Percentiles rank a stretch among this genome's conserved stretches.
These are phyloP conservation scores for Gynostemma pentaphyllum DNA, from an alignment of 306 rosid species.

Conservation along the genomic window DNA sequence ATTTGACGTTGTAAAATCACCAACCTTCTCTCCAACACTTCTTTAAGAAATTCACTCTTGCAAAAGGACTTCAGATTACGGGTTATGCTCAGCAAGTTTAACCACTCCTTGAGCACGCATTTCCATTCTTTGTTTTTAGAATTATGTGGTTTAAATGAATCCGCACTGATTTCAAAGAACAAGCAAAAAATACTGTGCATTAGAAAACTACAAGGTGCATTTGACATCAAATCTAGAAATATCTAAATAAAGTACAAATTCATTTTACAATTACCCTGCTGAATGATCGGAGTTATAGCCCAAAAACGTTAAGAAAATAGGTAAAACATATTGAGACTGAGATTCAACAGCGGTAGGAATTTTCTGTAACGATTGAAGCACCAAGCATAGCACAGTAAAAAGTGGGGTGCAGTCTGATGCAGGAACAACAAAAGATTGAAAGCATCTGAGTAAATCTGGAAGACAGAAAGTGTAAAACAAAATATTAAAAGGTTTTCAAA, in stretches of 20 bases:
- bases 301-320: conserved; percentile 61
- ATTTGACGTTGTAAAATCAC: conserved; percentile 5
- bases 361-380: conserved; percentile 74
- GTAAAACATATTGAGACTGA: conserved; percentile 43
- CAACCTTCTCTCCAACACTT: conserved; percentile 71
- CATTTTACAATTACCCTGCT: conserved; percentile 34
- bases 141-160: conserved; percentile 48
- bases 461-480: conserved; percentile 12
- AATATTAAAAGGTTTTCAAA: neutral
- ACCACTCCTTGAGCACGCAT: conserved; percentile 75
- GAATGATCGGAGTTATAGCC: conserved; percentile 49
- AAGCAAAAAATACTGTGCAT: conserved; percentile 18
- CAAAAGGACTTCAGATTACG: conserved; percentile 52
- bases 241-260: conserved; percentile 1
- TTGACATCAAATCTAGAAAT: neutral
- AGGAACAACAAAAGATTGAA: conserved; percentile 32
- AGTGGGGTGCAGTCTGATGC: conserved; percentile 52
- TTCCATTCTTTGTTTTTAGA: conserved; percentile 95
- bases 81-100: conserved; percentile 71
- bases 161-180: conserved; percentile 43
- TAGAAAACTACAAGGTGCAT: neutral
- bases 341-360: conserved; percentile 49
- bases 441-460: conserved; percentile 52
- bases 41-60: conserved; percentile 56
- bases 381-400: conserved; percentile 39